A percentile compares a stretch with the other conserved stretches of the same genome.
Conservation (phyloP, 2,329 filamentous ascomycete species). For the Fusarium nygamai region DNA sequence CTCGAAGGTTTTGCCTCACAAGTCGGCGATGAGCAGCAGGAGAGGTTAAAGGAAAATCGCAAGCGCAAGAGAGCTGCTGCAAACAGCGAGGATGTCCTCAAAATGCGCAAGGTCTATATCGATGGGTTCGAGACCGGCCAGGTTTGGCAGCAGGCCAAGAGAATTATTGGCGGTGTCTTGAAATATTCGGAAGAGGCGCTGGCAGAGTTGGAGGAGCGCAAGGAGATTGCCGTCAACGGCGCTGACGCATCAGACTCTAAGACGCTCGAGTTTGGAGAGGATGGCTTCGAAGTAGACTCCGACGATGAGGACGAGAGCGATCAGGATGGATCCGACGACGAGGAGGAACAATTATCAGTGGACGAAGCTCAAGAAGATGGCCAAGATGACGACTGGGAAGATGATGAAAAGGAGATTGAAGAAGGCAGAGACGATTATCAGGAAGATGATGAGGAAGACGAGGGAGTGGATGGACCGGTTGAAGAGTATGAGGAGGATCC, state of each 20-base stretch:
- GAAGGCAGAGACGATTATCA: slow-evolving; percentile 48
- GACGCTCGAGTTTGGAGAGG: slow-evolving; percentile 41
- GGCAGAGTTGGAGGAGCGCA: slow-evolving; percentile 58
- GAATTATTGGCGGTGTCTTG: slow-evolving; percentile 73
- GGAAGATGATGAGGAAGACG: slow-evolving; percentile 50
- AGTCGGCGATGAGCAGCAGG: slow-evolving; percentile 77
- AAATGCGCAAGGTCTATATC: slow-evolving; percentile 83
- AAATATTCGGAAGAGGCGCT: slow-evolving; percentile 59
- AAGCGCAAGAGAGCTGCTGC: slow-evolving; percentile 78
- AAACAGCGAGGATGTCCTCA: slow-evolving; percentile 66
- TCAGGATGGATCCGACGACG: slow-evolving; percentile 45
- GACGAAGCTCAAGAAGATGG: slow-evolving; percentile 39
- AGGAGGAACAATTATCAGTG: slow-evolving; percentile 38
- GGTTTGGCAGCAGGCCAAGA: slow-evolving; percentile 92
- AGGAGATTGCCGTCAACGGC: slow-evolving; percentile 56
- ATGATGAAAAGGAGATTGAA: slow-evolving; percentile 50
- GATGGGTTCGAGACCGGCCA: slow-evolving; percentile 89
- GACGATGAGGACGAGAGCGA: slow-evolving; percentile 45
- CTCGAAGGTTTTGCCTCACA: slow-evolving; percentile 81
- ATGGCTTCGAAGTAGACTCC: slow-evolving; percentile 46
- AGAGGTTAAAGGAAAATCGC: slow-evolving; percentile 74
- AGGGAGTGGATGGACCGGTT: slow-evolving; percentile 55
- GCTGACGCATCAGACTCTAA: slow-evolving; percentile 50
- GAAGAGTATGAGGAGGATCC: slow-evolving; percentile 68
- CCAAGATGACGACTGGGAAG: slow-evolving; percentile 48